Percentiles rank a stretch among this genome's conserved stretches.
Conservation (phyloP, 768 basidiomycete species). For the Pleurotus djamor region DNA sequence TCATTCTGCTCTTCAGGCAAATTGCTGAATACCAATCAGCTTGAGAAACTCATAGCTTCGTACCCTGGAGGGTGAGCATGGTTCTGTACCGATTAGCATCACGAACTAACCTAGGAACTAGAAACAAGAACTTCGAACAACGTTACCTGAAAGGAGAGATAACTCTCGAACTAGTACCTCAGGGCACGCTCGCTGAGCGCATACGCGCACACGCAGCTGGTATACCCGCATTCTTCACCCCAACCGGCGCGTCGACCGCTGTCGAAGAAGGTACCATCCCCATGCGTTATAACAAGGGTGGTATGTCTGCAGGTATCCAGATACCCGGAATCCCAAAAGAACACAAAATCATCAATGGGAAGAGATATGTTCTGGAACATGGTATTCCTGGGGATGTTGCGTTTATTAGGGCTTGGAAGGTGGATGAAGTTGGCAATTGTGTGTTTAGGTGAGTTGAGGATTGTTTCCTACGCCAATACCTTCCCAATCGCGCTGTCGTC, state of each 20-base stretch:
- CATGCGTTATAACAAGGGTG: slow-evolving; percentile 74
- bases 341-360: slow-evolving; percentile 72
- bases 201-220: slow-evolving; percentile 88
- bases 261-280: slow-evolving; percentile 81
- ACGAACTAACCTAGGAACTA: slow-evolving; percentile 21
- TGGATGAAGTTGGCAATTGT: slow-evolving; percentile 87
- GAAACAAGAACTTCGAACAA: slow-evolving; percentile 84
- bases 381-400: slow-evolving; percentile 82
- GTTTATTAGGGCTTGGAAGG: slow-evolving; percentile 89
- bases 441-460: slow-evolving; percentile 68
- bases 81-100: not conserved
- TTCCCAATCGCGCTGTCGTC: not conserved
- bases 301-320: slow-evolving; percentile 66
- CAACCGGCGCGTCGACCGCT: slow-evolving; percentile 84
- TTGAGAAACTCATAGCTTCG: slow-evolving; percentile 83
- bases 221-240: slow-evolving; percentile 92
- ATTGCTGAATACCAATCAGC: slow-evolving; percentile 70
- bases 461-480: not conserved
- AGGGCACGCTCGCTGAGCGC: slow-evolving; percentile 88
- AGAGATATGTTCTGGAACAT: slow-evolving; percentile 78
- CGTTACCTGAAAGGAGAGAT: slow-evolving; percentile 81
- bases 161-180: slow-evolving; percentile 85
- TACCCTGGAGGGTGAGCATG: slow-evolving; percentile 83
- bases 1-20: slow-evolving; percentile 44
- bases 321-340: slow-evolving; percentile 79